Conservation (phyloP, 208 protist species). For the Trypanosomatidae sp. region DNA sequence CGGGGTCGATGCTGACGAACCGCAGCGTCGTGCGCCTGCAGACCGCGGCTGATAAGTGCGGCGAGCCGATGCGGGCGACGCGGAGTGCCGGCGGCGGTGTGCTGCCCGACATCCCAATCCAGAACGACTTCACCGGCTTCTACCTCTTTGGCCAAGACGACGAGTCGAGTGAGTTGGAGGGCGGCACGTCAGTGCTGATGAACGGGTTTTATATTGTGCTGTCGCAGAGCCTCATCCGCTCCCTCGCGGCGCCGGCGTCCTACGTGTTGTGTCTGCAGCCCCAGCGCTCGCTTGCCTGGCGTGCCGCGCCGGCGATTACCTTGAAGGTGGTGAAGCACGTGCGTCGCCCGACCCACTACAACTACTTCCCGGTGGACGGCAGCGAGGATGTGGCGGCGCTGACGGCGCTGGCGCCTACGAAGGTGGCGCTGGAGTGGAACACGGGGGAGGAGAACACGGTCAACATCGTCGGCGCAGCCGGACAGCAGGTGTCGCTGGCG, state of each 20-base stretch:
- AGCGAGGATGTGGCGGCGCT: conserved; percentile 53
- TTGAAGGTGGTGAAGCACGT: conserved; percentile 43
- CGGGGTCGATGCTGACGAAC: conserved; percentile 58
- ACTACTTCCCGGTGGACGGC: conserved; percentile 66
- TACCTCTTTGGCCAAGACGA: conserved; percentile 27
- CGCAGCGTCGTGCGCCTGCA: conserved; percentile 51
- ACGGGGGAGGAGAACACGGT: conserved; percentile 40
- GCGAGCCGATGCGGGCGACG: conserved; percentile 35
- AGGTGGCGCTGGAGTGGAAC: conserved; percentile 52
- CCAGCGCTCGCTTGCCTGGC: conserved; percentile 46
- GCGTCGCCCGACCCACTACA: conserved; percentile 39
- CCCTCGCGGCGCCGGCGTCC: conserved; percentile 32
- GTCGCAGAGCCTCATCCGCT: conserved; percentile 43
- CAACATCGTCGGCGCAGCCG: conserved; percentile 63
- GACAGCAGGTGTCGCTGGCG: conserved; percentile 46
- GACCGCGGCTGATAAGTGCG: conserved; percentile 31
- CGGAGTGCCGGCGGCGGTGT: not conserved
- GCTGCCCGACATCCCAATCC: conserved; percentile 35
- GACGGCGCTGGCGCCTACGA: conserved; percentile 53
- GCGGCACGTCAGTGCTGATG: conserved; percentile 1
- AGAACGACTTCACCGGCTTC: conserved; percentile 42
- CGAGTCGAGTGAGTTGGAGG: too few relatives aligned
- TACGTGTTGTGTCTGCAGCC: conserved; percentile 73
- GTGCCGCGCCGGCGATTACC: conserved; percentile 34
- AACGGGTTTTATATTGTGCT: conserved; percentile 46